These are phyloP conservation scores for Pythium pyrilobum DNA, from an alignment of 352 stramenopile species.

Conservation along the genomic window DNA sequence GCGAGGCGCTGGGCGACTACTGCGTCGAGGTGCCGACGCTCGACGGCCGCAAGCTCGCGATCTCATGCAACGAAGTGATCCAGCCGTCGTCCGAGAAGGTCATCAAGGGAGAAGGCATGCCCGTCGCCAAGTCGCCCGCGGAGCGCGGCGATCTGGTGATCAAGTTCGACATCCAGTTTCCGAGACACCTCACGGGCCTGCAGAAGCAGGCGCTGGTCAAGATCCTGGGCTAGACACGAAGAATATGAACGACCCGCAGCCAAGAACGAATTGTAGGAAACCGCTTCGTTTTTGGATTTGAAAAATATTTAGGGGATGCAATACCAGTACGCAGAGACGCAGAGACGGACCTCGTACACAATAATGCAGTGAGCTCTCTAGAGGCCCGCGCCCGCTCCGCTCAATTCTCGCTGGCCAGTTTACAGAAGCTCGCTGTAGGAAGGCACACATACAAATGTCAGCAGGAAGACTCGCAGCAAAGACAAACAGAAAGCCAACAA, in stretches of 20 bases:
- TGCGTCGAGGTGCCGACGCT: constrained; percentile 93
- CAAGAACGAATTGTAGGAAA: too few relatives aligned
- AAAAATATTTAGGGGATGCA: too few relatives aligned
- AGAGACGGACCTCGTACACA: too few relatives aligned
- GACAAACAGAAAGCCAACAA: constrained; percentile 5
- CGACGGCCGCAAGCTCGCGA: constrained; percentile 91
- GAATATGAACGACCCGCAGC: too few relatives aligned
- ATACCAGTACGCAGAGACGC: too few relatives aligned
- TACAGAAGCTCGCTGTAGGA: constrained; percentile 68
- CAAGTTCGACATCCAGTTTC: constrained; percentile 95
- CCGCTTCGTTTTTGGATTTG: too few relatives aligned
- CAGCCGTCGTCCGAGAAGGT: constrained; percentile 87
- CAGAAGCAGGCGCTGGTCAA: constrained; percentile 89
- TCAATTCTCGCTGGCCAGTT: neutral
- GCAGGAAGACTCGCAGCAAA: neutral
- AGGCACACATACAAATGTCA: constrained; percentile 27
- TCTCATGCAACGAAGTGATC: constrained; percentile 92
- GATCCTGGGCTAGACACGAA: constrained; percentile 41
- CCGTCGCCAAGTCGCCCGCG: constrained; percentile 51
- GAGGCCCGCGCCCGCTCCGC: too few relatives aligned
- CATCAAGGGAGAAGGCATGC: constrained; percentile 95
- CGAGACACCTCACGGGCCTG: constrained; percentile 87
- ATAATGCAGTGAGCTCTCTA: too few relatives aligned
- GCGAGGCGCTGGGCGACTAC: constrained; percentile 94
- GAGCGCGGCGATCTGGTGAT: constrained; percentile 92